Evolutionary conservation across 2,329 filamentous ascomycete species (phyloP), one percentile per base, ranked within the genome.

Genomic region (Pseudopithomyces chartarum): DNA sequence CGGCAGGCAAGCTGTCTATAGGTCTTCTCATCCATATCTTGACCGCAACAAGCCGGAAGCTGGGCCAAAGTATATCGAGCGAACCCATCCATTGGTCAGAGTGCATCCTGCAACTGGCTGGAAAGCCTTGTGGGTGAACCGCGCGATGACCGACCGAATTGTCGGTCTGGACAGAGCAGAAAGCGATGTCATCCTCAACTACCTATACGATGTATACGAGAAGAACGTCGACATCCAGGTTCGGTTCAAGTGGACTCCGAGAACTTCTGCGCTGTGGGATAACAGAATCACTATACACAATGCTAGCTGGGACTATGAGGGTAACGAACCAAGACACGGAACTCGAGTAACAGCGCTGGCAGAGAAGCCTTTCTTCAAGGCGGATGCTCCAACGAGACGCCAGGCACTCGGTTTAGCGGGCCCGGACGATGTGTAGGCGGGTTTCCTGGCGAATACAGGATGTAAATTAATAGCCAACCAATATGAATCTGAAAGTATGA

Each of bases 261-360:
- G 81, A 23, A 89, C 87, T 0, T 87, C 84, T 50, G 89, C 86
- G 0, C 74, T 91, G 3, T 91, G 88, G 88, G 88, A 91, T 66
- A 91, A 91, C 64, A 80, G 86, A 79, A 88, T 90, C 56, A 90
- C 89, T 0, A 90, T 90, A 36, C 88, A 91, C 63, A 90, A 90
- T 59, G 88, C 88, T 0, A 87, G 84, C 64, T 91, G 87, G 87
- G 88, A 91, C 62, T 91, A 91, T 66, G 87, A 84, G 33, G 87
- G 87, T 1, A 81, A 78, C 19, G 80, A 90, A 67, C 86, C 88
- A 0, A 80, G 89, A 38, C 89, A 92, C 69, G 89, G 89, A 2
- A 91, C 88, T 0, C 80, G 90, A 26, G 88, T 92, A 3, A 91
- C 88, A 0, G 80, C 86, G 7, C 74, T 92, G 50, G 89, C 87